These are phyloP conservation scores for Panicum virgatum DNA, from an alignment of 202 grass and related monocot genomes.

Conservation along the genomic window DNA sequence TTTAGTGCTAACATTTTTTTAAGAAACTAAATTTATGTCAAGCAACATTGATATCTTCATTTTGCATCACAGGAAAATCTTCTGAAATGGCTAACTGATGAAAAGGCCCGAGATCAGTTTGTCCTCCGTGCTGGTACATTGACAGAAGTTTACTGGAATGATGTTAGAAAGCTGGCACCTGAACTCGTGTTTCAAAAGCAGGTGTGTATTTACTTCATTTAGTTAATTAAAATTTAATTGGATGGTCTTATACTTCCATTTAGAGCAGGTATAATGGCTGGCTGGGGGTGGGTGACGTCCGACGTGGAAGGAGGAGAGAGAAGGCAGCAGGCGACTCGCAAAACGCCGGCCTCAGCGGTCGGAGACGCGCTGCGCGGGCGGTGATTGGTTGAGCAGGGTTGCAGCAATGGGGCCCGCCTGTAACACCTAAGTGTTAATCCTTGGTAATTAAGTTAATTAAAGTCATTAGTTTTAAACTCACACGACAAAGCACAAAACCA, in stretches of 20 bases:
- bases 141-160: slow-evolving; percentile 97
- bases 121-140: slow-evolving; percentile 78
- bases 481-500: too few relatives aligned
- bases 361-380: too few relatives aligned
- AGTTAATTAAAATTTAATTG: neutral
- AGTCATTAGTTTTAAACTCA: too few relatives aligned
- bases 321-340: too few relatives aligned
- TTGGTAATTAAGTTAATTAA: too few relatives aligned
- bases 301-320: too few relatives aligned
- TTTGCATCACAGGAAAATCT: slow-evolving; percentile 68
- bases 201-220: slow-evolving; percentile 45
- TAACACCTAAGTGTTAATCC: too few relatives aligned
- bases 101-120: slow-evolving; percentile 87
- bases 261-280: too few relatives aligned
- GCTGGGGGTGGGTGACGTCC: too few relatives aligned
- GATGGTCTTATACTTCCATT: neutral
- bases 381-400: too few relatives aligned
- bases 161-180: slow-evolving; percentile 67
- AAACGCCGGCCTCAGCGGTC: too few relatives aligned
- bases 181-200: slow-evolving; percentile 88
- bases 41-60: neutral
- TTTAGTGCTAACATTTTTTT: neutral
- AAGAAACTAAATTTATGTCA: neutral
- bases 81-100: slow-evolving; percentile 83
- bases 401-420: too few relatives aligned